Base-by-base conservation (phyloP, 108 stramenopile genomes). In the Cyclotella atomus region DNA sequence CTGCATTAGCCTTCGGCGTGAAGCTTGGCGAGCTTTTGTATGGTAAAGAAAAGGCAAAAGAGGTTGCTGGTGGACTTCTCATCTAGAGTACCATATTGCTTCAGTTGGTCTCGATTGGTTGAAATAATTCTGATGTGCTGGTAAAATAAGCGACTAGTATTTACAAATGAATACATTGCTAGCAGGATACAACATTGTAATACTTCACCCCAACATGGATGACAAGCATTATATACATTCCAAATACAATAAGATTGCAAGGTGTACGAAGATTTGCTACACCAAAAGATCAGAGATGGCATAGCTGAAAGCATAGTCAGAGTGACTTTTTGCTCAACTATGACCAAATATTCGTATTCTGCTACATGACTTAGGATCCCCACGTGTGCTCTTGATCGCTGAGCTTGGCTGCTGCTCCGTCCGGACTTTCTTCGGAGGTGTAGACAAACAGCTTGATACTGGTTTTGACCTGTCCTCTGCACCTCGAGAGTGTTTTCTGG, bases 1-100 rank as follows among this genome's bases (percentile, higher is more conserved):
- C 95, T 5, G 66, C 84, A 0, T 36, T 97, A 16, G 65, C 79
- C 2, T 97, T 97, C 73, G 94, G 91, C 7, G 38, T 88, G 14
- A 63, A 72, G 20, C 34, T 85, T 32, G 87, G 85, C 2, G 85
- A 85, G 56, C 19, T 45, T 16, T 62, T 88, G 23, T 88, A 73
- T 54, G 87, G 87, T 0, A 45, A 65, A 34, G 82, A 83, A 19
- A 83, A 85, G 69, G 82, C 83, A 12, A 77, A 76, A 29, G 53
- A 56, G 32, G 62, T 88, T 12, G 67, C 68, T 6, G 80, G 43
- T 21, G 70, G 69, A 16, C 54, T 88, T 71, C 67, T 87, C 25
- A 21, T 47, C 17, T n/a, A n/a, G n/a, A n/a, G n/a, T n/a, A n/a
- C n/a, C n/a, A n/a, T n/a, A n/a, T n/a, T n/a, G n/a, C n/a, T n/a